Base-by-base conservation (phyloP, 2,329 filamentous ascomycete genomes). In the Cercospora sesami region DNA sequence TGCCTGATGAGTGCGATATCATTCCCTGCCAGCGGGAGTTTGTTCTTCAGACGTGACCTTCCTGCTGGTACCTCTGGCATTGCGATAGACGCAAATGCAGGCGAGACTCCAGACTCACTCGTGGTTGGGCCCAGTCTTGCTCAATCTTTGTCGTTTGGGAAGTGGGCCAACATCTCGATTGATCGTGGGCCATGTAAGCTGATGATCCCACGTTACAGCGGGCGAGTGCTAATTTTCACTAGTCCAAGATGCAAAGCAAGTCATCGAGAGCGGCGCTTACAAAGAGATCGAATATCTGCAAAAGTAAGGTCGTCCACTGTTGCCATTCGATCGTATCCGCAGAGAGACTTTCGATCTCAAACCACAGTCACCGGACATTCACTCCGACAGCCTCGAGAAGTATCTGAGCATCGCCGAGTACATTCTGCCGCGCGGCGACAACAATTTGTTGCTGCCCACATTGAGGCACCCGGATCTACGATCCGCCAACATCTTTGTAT, bases 131-230 rank as follows among this genome's bases (percentile, higher is more conserved):
- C 78, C 63, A 74, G 75, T 39, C 75, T 72, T 51, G 74, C 60
- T 64, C 66, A 77, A 10, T 42, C 55, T 16, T 60, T 78, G 16
- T 80, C 76, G 78, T 71, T 75, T 72, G 75, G 76, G 9, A 78
- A 71, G 71, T 67, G 78, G 65, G 45, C 28, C 14, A 28, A 66
- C 28, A 39, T 79, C 2, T 18, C 75, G 14, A 51, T 74, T 64
- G 61, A 76, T 69, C 75, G 77, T 68, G 78, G 78, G 60, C 75
- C 76, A 71, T 76, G 77, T 79, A 75, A 65, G 77, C 75, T n/a
- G n/a, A n/a, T n/a, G n/a, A n/a, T n/a, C n/a, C n/a, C n/a, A n/a
- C n/a, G n/a, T n/a, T n/a, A n/a, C n/a, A n/a, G n/a, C n/a, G n/a
- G n/a, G n/a, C n/a, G n/a, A n/a, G n/a, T n/a, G n/a, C 57, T 53